Evolutionary conservation across 2,329 filamentous ascomycete species (phyloP), one percentile per base, ranked within the genome.

Genomic region (Phaeosphaeria sp.): DNA sequence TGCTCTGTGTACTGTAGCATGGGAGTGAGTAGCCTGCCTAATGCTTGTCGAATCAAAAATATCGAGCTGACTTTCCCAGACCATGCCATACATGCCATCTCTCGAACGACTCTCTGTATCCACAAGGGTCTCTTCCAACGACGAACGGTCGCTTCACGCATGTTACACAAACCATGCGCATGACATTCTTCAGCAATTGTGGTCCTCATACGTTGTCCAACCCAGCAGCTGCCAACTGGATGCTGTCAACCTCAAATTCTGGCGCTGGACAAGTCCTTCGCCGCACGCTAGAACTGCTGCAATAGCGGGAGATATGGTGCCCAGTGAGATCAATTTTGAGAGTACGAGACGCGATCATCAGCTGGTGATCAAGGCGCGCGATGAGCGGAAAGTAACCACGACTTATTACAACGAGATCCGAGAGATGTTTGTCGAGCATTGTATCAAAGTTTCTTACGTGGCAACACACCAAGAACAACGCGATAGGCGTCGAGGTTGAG

Each of bases 231-330:
- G 30, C 30, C 6, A 36, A 6, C 30, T 36, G 30, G 13, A 11
- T 13, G 6, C 30, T 36, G 30, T 62, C 11, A 56, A 43, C 11
- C 23, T 65, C 20, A 46, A 30, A 1, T 56, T 60, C 11, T 65
- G 63, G 63, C 56, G 58, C 22, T 61, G 56, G 60, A 55, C 59
- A 17, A n/a, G 43, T 1, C 30, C 54, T 1, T 49, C 58, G 17
- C 44, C 30, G 9, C 30, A 36, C 13, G 9, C 30, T 36, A 36
- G 30, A 6, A 15, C 13, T 13, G 13, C 30, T 33, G 46, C 39
- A 11, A 18, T 9, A 11, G n/a, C n/a, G 23, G 18, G 25, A 1
- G 10, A 23, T 15, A 39, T 50, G 11, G 23, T 42, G 23, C 47
- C 53, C 44, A 49, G 30, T 17, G 21, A 50, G 42, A 13, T 52